phyloP scores from a whole-genome alignment of 192 early-diverging fungal genomes.

The Phycomyces nitens region DNA sequence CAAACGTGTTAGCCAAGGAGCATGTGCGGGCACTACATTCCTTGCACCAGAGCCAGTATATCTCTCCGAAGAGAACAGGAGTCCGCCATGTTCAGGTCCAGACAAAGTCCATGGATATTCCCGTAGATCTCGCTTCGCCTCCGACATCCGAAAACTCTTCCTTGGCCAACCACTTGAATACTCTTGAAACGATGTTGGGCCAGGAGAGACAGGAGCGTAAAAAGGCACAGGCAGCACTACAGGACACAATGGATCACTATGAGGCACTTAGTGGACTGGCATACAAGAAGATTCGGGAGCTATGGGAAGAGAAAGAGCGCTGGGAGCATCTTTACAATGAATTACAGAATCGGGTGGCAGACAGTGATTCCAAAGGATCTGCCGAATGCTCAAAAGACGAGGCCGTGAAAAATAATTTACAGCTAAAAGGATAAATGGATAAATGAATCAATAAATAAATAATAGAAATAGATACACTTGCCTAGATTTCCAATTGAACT shows the following conservation, averaged over 20 bases:
- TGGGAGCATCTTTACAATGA: conserved; percentile 31
- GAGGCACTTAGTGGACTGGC: conserved; percentile 46
- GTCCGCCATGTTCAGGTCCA: conserved; percentile 34
- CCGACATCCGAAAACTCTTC: not conserved
- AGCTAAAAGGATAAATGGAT: no score
- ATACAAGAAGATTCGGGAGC: conserved; percentile 47
- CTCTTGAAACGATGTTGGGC: conserved; percentile 9
- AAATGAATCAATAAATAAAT: no score
- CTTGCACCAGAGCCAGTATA: conserved; percentile 1
- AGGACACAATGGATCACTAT: conserved; percentile 48
- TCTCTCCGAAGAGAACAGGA: not conserved
- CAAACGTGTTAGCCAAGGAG: conserved; percentile 20
- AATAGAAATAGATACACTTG: no score
- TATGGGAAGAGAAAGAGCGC: conserved; percentile 38
- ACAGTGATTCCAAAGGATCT: not conserved
- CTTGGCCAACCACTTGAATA: not conserved
- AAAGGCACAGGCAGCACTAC: conserved; percentile 39
- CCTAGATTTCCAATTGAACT: no score
- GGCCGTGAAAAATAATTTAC: not conserved
- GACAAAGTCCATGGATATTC: conserved; percentile 2
- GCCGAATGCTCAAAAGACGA: not conserved
- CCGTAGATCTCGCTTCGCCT: not conserved
- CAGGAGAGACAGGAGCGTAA: conserved; percentile 13
- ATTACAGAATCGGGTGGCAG: conserved; percentile 9
- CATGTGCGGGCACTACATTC: conserved; percentile 27